Evolutionary conservation across 495 filamentous ascomycete genomes (phyloP).

Genomic region (Talaromyces thailandensis): DNA sequence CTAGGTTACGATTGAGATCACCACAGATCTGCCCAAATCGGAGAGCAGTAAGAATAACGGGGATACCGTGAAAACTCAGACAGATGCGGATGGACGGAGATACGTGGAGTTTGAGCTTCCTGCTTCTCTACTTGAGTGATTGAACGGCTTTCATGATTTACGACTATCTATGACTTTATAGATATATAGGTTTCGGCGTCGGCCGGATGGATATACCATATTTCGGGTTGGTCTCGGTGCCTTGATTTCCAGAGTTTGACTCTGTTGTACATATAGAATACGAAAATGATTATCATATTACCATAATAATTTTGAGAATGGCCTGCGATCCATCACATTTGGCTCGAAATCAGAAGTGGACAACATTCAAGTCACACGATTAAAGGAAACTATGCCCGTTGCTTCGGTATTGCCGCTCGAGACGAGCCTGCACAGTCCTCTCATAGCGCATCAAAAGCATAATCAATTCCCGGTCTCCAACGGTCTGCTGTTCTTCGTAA

Average conservation of each 20-base stretch:
- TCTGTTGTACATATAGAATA: neutral
- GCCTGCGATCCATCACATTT: neutral
- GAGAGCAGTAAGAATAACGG: slow-evolving; percentile 24
- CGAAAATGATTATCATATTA: neutral
- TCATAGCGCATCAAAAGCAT: slow-evolving; percentile 9
- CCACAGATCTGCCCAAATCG: slow-evolving; percentile 50
- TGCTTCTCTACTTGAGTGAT: slow-evolving; percentile 29
- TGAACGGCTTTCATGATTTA: neutral
- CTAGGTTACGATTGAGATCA: slow-evolving; percentile 60
- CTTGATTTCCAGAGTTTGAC: neutral
- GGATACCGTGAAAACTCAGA: slow-evolving; percentile 10
- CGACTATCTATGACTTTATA: slow-evolving; percentile 5
- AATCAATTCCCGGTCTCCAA: slow-evolving; percentile 8
- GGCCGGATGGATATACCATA: neutral
- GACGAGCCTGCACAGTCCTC: neutral
- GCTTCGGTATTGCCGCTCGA: neutral
- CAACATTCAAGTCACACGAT: neutral
- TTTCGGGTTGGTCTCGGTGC: neutral
- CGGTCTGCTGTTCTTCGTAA: slow-evolving; percentile 12
- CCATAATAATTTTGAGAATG: neutral
- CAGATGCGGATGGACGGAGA: slow-evolving; percentile 12
- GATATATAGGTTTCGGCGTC: slow-evolving; percentile 1
- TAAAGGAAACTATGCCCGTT: neutral
- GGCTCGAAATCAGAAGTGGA: neutral
- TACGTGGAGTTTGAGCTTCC: slow-evolving; percentile 31